These are phyloP conservation scores for Cerioporus squamosus DNA, from an alignment of 1,284 basidiomycete genomes.

Conservation along the genomic window DNA sequence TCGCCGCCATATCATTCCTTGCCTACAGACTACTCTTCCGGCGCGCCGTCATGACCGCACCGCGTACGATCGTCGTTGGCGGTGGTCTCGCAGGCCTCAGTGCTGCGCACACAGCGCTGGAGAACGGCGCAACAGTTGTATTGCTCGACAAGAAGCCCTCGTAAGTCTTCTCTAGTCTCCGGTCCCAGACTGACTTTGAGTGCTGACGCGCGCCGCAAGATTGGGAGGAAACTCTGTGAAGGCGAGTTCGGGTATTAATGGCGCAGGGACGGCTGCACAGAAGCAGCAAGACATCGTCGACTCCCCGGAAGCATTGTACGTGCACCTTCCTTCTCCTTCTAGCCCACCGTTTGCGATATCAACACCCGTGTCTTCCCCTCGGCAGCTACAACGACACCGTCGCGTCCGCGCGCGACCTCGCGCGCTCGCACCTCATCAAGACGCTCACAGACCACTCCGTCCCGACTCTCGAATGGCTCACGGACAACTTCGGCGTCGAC, in stretches of 20 bases:
- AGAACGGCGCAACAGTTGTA: slow-evolving; percentile 93
- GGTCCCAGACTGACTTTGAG: not conserved
- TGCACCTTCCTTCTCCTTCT: not conserved
- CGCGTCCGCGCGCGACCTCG: slow-evolving; percentile 84
- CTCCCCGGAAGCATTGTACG: slow-evolving; percentile 15
- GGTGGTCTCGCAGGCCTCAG: slow-evolving; percentile 93
- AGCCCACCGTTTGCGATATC: not conserved
- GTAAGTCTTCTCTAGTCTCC: slow-evolving; percentile 36
- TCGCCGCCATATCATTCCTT: not conserved
- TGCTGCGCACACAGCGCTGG: slow-evolving; percentile 93
- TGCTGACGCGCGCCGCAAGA: not conserved
- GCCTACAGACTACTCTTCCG: not conserved
- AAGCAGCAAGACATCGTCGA: slow-evolving; percentile 83
- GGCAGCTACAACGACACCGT: not conserved
- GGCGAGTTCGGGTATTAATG: slow-evolving; percentile 94
- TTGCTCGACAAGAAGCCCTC: slow-evolving; percentile 85
- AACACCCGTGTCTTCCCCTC: not conserved
- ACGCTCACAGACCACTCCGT: slow-evolving; percentile 95
- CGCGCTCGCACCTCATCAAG: slow-evolving; percentile 93
- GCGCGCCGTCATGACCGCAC: not conserved
- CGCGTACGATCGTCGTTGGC: slow-evolving; percentile 79
- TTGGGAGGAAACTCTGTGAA: slow-evolving; percentile 96
- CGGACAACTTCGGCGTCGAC: slow-evolving; percentile 88
- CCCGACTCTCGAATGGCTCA: slow-evolving; percentile 97
- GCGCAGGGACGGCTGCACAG: slow-evolving; percentile 85